phyloP scores from a whole-genome alignment of 108 stramenopile species.

The Poteriospumella lacustris region DNA sequence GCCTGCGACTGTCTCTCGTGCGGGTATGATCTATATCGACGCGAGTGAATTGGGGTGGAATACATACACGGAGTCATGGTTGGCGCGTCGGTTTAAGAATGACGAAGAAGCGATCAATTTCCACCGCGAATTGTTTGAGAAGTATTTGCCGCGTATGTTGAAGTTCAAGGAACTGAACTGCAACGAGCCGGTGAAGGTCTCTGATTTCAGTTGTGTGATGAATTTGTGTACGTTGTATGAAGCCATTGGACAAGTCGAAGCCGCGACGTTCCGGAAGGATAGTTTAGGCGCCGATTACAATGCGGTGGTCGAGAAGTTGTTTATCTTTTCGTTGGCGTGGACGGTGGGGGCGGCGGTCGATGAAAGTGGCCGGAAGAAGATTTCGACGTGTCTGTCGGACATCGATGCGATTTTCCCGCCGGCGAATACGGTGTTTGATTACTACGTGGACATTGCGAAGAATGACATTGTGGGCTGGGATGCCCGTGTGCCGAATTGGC shows the following conservation, averaged over 20 bases:
- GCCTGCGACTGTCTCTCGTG: slow-evolving; percentile 64
- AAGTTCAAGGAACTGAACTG: slow-evolving; percentile 48
- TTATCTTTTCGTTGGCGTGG: slow-evolving; percentile 58
- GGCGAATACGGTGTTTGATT: slow-evolving; percentile 56
- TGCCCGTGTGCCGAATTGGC: slow-evolving; percentile 48
- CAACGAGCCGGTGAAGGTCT: slow-evolving; percentile 51
- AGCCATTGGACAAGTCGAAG: slow-evolving; percentile 40
- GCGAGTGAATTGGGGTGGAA: slow-evolving; percentile 55
- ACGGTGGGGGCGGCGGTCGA: slow-evolving; percentile 57
- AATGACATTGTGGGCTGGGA: slow-evolving; percentile 59
- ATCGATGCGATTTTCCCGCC: slow-evolving; percentile 62
- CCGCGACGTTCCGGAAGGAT: slow-evolving; percentile 29
- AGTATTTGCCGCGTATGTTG: slow-evolving; percentile 53
- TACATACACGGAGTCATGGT: slow-evolving; percentile 50
- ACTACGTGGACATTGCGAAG: slow-evolving; percentile 53
- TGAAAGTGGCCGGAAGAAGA: slow-evolving; percentile 37
- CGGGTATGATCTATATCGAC: slow-evolving; percentile 67
- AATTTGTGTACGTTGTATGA: slow-evolving; percentile 53
- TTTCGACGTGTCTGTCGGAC: slow-evolving; percentile 56
- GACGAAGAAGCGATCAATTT: slow-evolving; percentile 45
- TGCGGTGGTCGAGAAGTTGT: slow-evolving; percentile 59
- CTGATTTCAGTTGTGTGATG: slow-evolving; percentile 59
- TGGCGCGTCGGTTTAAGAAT: slow-evolving; percentile 31
- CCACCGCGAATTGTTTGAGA: slow-evolving; percentile 48
- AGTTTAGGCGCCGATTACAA: slow-evolving; percentile 12